These are phyloP conservation scores for Arachnopeziza araneosa DNA, from an alignment of 2,329 filamentous ascomycete species.

Conservation along the genomic window DNA sequence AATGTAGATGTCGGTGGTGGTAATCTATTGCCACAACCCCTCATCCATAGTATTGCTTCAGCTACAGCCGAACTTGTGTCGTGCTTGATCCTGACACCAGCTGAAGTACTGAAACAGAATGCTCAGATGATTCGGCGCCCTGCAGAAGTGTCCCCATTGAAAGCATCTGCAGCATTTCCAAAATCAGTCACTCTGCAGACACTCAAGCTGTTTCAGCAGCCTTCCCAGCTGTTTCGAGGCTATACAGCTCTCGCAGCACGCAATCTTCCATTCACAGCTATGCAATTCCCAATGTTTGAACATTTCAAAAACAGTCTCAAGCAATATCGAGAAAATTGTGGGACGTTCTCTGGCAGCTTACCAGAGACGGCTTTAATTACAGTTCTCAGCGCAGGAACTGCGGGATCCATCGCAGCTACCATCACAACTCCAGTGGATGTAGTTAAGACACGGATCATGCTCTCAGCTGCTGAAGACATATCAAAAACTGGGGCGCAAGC, in stretches of 20 bases:
- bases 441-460: constrained; percentile 85
- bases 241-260: constrained; percentile 77
- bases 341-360: constrained; percentile 33
- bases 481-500: constrained; percentile 26
- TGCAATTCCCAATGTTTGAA: constrained; percentile 88
- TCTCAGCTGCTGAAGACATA: constrained; percentile 44
- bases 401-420: constrained; percentile 69
- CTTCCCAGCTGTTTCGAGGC: constrained; percentile 55
- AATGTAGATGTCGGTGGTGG: constrained; percentile 33
- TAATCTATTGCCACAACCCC: constrained; percentile 56
- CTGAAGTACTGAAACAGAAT: constrained; percentile 90
- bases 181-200: constrained; percentile 48
- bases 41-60: constrained; percentile 70
- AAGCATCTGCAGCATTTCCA: constrained; percentile 41
- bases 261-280: constrained; percentile 80
- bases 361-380: constrained; percentile 66
- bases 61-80: constrained; percentile 76
- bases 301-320: constrained; percentile 52
- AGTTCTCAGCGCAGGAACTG: constrained; percentile 65
- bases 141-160: constrained; percentile 18
- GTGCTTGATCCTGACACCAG: constrained; percentile 80
- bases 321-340: constrained; percentile 35
- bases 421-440: constrained; percentile 89
- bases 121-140: constrained; percentile 67
- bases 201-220: constrained; percentile 50